Evolutionary conservation across 202 grass and related monocot species (phyloP), one percentile per base, ranked within the genome.

Genomic region (Zoysia matrella): DNA sequence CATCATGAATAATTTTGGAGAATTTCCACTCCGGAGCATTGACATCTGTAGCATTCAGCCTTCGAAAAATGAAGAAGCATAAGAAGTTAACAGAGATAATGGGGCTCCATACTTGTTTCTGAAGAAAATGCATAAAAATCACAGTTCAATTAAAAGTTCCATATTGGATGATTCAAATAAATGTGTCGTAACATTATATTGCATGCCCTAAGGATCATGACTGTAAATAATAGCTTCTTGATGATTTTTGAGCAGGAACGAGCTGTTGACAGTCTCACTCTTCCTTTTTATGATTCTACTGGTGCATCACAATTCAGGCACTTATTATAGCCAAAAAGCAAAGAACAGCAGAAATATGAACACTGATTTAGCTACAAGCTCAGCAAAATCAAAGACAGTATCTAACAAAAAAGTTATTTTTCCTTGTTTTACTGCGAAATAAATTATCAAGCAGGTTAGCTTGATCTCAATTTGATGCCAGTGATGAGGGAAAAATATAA

Each of bases 21-120:
- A 98, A 98, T 76, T 93, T 81, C 90, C 95, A 98, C 86, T 93
- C 92, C 41, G 90, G 95, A 66, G 92, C 93, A 83, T 95, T 93
- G 65, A 95, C 77, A 90, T 95, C 90, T 86, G 92, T 69, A 82
- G 92, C 95, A 90, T 98, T 95, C 82, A 98, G 83, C 82, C 95
- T 98, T 89, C 52, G 18, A 73, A 89, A 83, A 84, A 84, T 84
- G 46, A 75, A 86, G 73, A 82, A 51, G 22, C 63, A 57, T 83
- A 83, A 84, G 88, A 41, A 82, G 65, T 50, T 57, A 60, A 73
- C 13, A 58, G 85, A 74, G 53, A 22, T 11, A 74, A 57, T 56
- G 61, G 11, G 39, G 6, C 0, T 79, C 30, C 16, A 79, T 11
- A 11, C 60, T 65, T 48, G 5, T 36, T 12, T 74, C 2, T 1